These are phyloP conservation scores for Ceratobasidium sp. DNA, from an alignment of 1,284 basidiomycete genomes.

Conservation along the genomic window DNA sequence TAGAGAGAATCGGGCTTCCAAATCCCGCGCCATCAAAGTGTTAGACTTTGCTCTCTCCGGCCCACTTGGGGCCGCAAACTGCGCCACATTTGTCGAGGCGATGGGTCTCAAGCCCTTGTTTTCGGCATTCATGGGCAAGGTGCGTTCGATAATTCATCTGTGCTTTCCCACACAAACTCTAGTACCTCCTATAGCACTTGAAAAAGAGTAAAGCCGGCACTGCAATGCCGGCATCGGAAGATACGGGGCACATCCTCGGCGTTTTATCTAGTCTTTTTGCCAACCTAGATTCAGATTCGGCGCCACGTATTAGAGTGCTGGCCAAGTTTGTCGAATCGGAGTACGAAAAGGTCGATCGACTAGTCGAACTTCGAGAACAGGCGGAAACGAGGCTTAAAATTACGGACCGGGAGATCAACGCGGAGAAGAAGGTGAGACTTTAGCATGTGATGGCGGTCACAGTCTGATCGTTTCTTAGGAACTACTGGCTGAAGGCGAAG, in stretches of 20 bases:
- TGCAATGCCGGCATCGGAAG: constrained; percentile 73
- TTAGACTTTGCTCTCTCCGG: constrained; percentile 92
- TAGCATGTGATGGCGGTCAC: neutral
- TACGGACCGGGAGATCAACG: constrained; percentile 67
- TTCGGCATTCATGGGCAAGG: constrained; percentile 92
- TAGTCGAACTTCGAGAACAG: constrained; percentile 84
- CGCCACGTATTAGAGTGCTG: constrained; percentile 80
- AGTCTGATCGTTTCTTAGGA: constrained; percentile 51
- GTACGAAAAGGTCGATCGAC: constrained; percentile 92
- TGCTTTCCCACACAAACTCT: neutral
- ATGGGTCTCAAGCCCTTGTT: constrained; percentile 90
- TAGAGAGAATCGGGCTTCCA: constrained; percentile 81
- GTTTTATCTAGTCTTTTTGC: constrained; percentile 89
- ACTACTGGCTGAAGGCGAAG: constrained; percentile 63
- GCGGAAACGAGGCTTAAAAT: constrained; percentile 64
- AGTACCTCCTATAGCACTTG: constrained; percentile 42
- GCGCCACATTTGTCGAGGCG: constrained; percentile 86
- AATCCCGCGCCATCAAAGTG: constrained; percentile 84
- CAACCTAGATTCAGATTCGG: constrained; percentile 85
- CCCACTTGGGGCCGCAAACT: constrained; percentile 72
- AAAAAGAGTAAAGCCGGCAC: constrained; percentile 64
- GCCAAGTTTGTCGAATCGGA: constrained; percentile 91
- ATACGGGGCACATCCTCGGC: constrained; percentile 85
- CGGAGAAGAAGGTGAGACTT: constrained; percentile 65
- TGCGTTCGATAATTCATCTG: constrained; percentile 47